Conservation (phyloP, 164 flowering plant species). For the Hamamelis virginiana region DNA sequence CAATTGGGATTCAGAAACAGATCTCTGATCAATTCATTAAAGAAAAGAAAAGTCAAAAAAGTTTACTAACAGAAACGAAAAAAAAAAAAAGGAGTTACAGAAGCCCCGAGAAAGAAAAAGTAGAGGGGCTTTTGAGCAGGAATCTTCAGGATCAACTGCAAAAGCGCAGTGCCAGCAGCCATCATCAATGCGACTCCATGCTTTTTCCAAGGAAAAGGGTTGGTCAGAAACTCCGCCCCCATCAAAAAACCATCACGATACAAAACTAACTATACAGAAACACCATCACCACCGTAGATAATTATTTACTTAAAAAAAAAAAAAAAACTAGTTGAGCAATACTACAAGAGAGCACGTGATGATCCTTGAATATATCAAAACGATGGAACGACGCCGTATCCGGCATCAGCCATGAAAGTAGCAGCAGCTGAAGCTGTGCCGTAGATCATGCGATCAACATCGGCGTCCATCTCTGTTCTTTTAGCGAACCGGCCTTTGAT, state of each 20-base stretch:
- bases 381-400: slow-evolving; percentile 40
- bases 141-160: no score
- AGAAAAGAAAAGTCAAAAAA: neutral
- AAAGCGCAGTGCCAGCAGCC: no score
- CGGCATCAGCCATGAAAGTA: slow-evolving; percentile 15
- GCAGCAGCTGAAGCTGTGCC: no score
- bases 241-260: no score
- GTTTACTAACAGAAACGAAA: neutral
- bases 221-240: no score
- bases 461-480: slow-evolving; percentile 31
- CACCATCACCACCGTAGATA: no score
- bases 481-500: slow-evolving; percentile 64
- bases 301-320: no score
- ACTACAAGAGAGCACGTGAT: no score
- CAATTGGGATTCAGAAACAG: slow-evolving; percentile 19
- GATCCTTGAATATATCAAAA: neutral
- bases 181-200: no score
- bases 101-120: slow-evolving; percentile 2
- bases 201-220: no score
- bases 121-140: slow-evolving; percentile 2
- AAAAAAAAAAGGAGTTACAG: slow-evolving; percentile 1
- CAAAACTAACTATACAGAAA: no score
- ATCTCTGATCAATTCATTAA: slow-evolving; percentile 11
- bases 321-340: no score
- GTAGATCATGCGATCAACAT: slow-evolving; percentile 14